Evolutionary conservation across 352 stramenopile genomes (phyloP).

Genomic region (Phytophthora crassamura): DNA sequence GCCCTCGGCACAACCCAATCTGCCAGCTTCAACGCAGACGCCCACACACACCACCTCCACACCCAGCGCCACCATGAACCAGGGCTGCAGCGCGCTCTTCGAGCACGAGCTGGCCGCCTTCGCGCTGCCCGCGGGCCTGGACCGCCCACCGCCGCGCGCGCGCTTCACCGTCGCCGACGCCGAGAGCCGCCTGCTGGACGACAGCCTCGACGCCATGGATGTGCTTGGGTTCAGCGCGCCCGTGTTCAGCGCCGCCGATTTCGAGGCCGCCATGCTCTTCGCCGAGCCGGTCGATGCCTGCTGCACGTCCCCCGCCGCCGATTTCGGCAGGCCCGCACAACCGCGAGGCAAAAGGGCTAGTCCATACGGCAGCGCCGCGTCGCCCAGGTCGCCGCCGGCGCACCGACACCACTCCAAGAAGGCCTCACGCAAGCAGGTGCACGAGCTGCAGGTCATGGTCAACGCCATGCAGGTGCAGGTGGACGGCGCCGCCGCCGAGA

Average conservation of each 20-base stretch:
- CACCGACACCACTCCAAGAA: conserved; percentile 34
- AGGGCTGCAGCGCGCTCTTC: conserved; percentile 25
- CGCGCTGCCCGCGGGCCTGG: conserved; percentile 23
- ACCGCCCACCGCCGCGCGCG: conserved; percentile 13
- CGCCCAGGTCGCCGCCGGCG: conserved; percentile 20
- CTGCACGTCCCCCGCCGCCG: conserved; percentile 4
- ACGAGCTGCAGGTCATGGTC: conserved; percentile 39
- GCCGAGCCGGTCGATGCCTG: conserved; percentile 8
- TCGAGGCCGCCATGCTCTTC: conserved; percentile 16
- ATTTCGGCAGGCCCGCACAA: not conserved
- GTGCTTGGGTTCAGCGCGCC: conserved; percentile 15
- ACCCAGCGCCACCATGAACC: conserved; percentile 22
- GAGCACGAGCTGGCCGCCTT: conserved; percentile 30
- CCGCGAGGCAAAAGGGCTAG: conserved; percentile 2
- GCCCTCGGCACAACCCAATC: conserved; percentile 31
- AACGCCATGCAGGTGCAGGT: conserved; percentile 41
- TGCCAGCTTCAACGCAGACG: conserved; percentile 21
- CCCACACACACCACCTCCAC: not conserved
- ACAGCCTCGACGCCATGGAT: conserved; percentile 28
- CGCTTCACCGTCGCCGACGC: conserved; percentile 12
- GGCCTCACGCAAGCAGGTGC: conserved; percentile 38
- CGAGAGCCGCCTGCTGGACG: conserved; percentile 19
- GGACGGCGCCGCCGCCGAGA: conserved; percentile 29
- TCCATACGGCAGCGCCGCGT: not conserved
- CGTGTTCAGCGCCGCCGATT: conserved; percentile 8